These are phyloP conservation scores for Pythium rhizo-oryzae DNA, from an alignment of 352 stramenopile species.

Conservation along the genomic window DNA sequence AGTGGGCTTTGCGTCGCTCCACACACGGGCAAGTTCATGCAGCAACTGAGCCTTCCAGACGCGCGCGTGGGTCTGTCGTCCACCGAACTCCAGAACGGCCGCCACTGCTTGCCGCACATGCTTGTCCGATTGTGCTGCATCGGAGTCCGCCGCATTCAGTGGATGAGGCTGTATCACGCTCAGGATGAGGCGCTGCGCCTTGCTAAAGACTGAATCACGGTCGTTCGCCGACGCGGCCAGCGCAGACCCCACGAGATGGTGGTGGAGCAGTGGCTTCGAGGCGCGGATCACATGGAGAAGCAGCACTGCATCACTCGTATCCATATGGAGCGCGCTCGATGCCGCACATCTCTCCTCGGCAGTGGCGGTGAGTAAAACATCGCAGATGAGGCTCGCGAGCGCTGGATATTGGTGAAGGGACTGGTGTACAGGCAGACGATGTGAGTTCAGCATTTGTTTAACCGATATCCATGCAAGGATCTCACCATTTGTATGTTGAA, in stretches of 20 bases:
- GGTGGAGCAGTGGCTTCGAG: constrained; percentile 80
- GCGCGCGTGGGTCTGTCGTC: constrained; percentile 58
- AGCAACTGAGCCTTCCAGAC: constrained; percentile 81
- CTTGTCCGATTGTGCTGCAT: background rate
- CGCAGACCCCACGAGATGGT: constrained; percentile 31
- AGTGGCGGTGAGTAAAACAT: constrained; percentile 39
- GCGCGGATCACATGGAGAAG: constrained; percentile 76
- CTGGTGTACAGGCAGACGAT: constrained; percentile 26
- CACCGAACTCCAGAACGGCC: constrained; percentile 59
- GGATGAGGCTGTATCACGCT: constrained; percentile 4
- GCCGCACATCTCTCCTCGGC: no score
- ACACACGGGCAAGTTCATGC: constrained; percentile 70
- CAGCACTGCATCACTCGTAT: constrained; percentile 66
- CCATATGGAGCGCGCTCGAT: constrained; percentile 11
- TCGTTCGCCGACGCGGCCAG: constrained; percentile 20
- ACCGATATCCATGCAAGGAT: no score
- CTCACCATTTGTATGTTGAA: constrained; percentile 82
- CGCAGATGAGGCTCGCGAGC: constrained; percentile 47
- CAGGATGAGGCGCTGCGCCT: constrained; percentile 50
- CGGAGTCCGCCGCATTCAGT: background rate
- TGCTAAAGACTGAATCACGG: constrained; percentile 39
- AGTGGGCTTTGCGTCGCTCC: constrained; percentile 38
- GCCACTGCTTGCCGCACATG: constrained; percentile 9
- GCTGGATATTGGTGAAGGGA: constrained; percentile 60
- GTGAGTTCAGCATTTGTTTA: background rate